Evolutionary conservation across 805 yeast species (phyloP).

Genomic region (Metschnikowia santaceciliae): DNA sequence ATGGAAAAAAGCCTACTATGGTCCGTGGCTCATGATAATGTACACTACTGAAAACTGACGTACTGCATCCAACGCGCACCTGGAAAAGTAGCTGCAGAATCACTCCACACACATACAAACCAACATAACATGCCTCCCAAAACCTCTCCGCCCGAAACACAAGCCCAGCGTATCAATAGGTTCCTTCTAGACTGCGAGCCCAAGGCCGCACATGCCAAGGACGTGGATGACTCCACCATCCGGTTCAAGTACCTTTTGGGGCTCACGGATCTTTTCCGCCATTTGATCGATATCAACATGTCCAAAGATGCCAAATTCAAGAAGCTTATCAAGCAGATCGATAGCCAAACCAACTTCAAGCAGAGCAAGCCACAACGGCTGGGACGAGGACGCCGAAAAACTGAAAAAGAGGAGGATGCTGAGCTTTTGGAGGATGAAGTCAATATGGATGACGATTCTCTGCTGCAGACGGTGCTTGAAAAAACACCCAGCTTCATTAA

Average conservation of each 20-base stretch:
- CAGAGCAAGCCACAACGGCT: conserved; percentile 21
- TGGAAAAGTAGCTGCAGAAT: background rate
- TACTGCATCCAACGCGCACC: background rate
- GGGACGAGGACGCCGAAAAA: conserved; percentile 64
- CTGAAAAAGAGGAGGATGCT: conserved; percentile 95
- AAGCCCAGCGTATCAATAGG: conserved; percentile 9
- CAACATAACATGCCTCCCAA: background rate
- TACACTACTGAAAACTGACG: no score
- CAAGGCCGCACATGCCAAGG: conserved; percentile 48
- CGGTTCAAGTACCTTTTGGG: conserved; percentile 79
- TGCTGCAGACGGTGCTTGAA: conserved; percentile 57
- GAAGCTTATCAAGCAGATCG: conserved; percentile 54
- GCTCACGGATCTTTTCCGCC: conserved; percentile 80
- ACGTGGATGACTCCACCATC: conserved; percentile 62
- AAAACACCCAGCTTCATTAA: conserved; percentile 78
- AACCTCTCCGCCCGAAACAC: conserved; percentile 1
- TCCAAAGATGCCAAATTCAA: conserved; percentile 72
- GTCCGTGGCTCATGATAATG: no score
- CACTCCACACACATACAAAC: background rate
- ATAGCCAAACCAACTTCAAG: conserved; percentile 42
- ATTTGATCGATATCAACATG: conserved; percentile 79
- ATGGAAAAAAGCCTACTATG: no score
- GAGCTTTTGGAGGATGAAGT: conserved; percentile 84
- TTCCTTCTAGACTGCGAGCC: conserved; percentile 40
- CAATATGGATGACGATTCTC: conserved; percentile 39